Base-by-base conservation (phyloP, 2,329 filamentous ascomycete genomes). In the Penicillium frequentans region DNA sequence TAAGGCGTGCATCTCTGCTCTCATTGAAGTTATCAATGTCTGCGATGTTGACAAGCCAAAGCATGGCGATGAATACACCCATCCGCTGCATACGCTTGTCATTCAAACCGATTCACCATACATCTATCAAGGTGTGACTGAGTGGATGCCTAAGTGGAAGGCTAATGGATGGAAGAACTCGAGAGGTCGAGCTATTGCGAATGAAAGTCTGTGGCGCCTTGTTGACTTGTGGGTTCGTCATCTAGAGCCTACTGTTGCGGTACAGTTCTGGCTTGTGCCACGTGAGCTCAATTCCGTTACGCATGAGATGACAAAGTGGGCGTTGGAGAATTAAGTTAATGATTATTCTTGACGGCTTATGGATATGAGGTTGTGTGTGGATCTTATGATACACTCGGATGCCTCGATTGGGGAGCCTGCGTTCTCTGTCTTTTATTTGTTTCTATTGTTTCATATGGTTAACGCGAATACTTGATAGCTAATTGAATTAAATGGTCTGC, bases 51-150 rank as follows among this genome's bases (percentile, higher is more conserved):
- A 45, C 3, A 48, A 29, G 11, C 35, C 35, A 9, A 39, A 43
- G 35, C 24, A 31, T 13, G 31, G 31, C 1, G 24, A 43, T 19
- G 33, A 24, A 27, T 37, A 26, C 10, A 14, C 26, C 5, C 46
- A 31, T 27, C 62, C 62, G 9, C 33, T 66, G 13, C 54, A 55
- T 16, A 54, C 52, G 0, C 27, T 68, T 1, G 52, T 66, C 3
- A 67, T 75, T 54, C 69, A 71, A 43, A 64, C 72, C 0, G 72
- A 75, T 39, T 76, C 74, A 0, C 62, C 61, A n/a, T 75, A 71
- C 29, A 16, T 77, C 5, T 69, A 73, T 1, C 62, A 72, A 24
- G 65, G 69, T 4, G 62, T 73, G 56, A 68, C 70, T 1, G 58
- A 68, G 7, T 72, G 65, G 62, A 63, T 76, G 6, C 52, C 61